Evolutionary conservation across 148 eudicot genomes (phyloP), one percentile per base, ranked within the genome.

Genomic region (Polygonum aviculare): DNA sequence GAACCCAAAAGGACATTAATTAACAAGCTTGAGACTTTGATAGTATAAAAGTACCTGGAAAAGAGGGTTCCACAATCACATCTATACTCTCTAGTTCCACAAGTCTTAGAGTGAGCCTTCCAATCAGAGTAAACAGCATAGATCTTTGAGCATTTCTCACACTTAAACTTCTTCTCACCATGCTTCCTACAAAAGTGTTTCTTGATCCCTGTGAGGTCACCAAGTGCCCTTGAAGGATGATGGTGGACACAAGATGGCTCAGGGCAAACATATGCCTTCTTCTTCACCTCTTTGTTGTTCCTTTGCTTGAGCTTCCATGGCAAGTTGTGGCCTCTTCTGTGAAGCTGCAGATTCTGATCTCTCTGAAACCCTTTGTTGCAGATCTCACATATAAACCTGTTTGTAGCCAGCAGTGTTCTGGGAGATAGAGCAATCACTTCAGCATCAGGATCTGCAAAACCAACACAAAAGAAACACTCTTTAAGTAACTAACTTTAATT

Each of bases 361-460:
- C 98, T 90, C 75, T 94, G 98, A 83, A 94, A 94, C 77, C 98
- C 98, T 80, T 92, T 94, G 88, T 91, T 90, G 84, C 98, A 93
- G 38, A 93, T 84, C 88, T 93, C 98, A 79, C 98, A 93, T 3
- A 93, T 84, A 41, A 92, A 94, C 74, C 98, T 84, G 49, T 92
- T 94, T 77, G 93, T 90, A 6, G 96, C 90, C 51, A 94, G 5
- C 18, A 94, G 81, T 69, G 97, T 81, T 49, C 79, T 94, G 60
- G 98, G 98, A 57, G 97, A 94, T 52, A 94, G 78, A 48, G 97
- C 96, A 11, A 94, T 90, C 78, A 94, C 97, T 78, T 94, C 98
- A 21, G 97, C 97, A 84, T 92, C 96, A 74, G 98, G 98, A 73
- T 94, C 98, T 94, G 87, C 75, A 52, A 48, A 60, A 49, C 4